These are phyloP conservation scores for Dionaea muscipula DNA, from an alignment of 179 eudicot genomes.

Conservation along the genomic window DNA sequence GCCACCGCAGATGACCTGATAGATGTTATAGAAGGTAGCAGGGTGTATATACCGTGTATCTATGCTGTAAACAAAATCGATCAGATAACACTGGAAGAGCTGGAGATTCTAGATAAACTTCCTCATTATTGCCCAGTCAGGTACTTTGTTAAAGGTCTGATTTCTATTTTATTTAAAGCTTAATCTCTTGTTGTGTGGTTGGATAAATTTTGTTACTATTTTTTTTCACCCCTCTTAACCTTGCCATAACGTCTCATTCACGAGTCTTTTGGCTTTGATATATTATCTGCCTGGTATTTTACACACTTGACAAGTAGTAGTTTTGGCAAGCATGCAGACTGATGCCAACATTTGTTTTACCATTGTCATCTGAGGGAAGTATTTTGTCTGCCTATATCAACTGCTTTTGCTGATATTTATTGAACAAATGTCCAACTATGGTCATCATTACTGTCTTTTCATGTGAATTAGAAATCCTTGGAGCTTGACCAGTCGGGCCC, in stretches of 20 bases:
- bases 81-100: conserved; percentile 91
- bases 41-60: conserved; percentile 89
- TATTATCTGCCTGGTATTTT: no score
- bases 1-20: conserved; percentile 99
- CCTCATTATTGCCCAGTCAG: conserved; percentile 98
- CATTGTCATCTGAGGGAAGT: no score
- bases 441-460: no score
- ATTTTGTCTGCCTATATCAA: no score
- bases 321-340: no score
- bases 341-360: no score
- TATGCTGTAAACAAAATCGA: conserved; percentile 92
- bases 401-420: no score
- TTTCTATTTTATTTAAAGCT: neutral
- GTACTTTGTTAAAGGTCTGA: conserved; percentile 19
- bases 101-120: conserved; percentile 91
- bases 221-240: neutral
- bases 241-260: no score
- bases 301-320: no score
- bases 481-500: no score
- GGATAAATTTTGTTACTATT: neutral
- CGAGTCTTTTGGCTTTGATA: neutral
- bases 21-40: conserved; percentile 94
- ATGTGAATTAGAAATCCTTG: no score
- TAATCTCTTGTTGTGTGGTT: neutral
- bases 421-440: no score